Evolutionary conservation across 176 grass and related monocot genomes (phyloP).

Genomic region (Bonia amplexicaulis): DNA sequence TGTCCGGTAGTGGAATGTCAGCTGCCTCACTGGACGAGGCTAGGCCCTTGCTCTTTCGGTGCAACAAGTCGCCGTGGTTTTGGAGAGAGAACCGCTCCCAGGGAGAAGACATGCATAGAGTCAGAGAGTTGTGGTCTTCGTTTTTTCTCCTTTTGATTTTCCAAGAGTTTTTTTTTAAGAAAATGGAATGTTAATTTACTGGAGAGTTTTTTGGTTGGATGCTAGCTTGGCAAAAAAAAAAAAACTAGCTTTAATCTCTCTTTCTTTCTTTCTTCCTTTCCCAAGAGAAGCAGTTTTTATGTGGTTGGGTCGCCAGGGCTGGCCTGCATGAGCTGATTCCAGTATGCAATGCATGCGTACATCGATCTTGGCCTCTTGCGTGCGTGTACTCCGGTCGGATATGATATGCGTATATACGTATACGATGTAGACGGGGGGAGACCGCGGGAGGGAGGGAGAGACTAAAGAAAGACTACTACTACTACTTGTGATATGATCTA

Average conservation of each 20-base stretch:
- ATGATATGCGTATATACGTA: slow-evolving; percentile 18
- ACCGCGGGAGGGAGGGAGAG: background rate
- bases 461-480: background rate
- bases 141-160: background rate
- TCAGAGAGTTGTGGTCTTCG: background rate
- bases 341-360: background rate
- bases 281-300: background rate
- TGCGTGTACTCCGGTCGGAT: background rate
- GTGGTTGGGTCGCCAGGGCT: background rate
- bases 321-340: background rate
- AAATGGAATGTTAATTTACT: background rate
- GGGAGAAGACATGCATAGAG: background rate
- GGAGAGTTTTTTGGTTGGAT: background rate
- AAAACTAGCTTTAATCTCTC: background rate
- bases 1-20: slow-evolving; percentile 25
- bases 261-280: background rate
- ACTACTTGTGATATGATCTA: background rate
- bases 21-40: background rate
- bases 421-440: background rate
- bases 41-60: slow-evolving; percentile 29
- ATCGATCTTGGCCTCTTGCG: background rate
- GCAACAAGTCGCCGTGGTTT: slow-evolving; percentile 53
- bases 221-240: background rate
- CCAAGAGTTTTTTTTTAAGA: background rate
- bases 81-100: slow-evolving; percentile 29